Percentiles rank a stretch among this genome's conserved stretches.
These are phyloP conservation scores for Wickerhamiella alocasiicola DNA, from an alignment of 805 yeast genomes.

Conservation along the genomic window DNA sequence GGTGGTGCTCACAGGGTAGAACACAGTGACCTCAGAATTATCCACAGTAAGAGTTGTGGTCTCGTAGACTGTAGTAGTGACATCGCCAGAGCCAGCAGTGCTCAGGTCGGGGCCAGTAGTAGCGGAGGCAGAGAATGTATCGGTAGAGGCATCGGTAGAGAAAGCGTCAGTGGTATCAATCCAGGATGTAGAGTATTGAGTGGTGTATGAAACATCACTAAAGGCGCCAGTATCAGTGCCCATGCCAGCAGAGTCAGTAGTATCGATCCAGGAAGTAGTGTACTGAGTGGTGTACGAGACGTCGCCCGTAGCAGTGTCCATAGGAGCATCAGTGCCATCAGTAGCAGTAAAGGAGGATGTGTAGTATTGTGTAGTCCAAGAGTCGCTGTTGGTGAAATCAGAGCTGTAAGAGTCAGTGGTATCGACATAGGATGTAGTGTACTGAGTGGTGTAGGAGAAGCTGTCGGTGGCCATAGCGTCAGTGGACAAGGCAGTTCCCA, in stretches of 20 bases:
- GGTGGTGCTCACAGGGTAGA: slow-evolving; percentile 7
- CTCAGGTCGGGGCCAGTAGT: neutral
- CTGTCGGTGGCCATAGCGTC: neutral
- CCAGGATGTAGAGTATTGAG: no score
- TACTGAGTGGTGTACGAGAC: neutral
- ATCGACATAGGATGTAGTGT: slow-evolving; percentile 2
- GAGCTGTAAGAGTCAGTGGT: neutral
- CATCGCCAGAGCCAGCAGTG: neutral
- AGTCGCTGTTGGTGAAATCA: neutral
- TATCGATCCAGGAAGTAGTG: no score
- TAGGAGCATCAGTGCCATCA: neutral
- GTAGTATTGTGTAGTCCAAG: slow-evolving; percentile 4
- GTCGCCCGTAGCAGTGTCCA: neutral
- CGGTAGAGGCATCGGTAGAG: neutral
- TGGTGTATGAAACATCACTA: neutral
- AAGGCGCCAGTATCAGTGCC: neutral
- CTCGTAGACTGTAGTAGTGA: slow-evolving; percentile 3
- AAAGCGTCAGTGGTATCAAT: neutral
- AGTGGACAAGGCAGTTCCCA: neutral
- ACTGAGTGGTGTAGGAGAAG: neutral
- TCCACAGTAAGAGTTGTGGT: slow-evolving; percentile 4
- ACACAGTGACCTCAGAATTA: neutral
- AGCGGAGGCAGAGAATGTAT: neutral
- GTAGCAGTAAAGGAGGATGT: slow-evolving; percentile 1
- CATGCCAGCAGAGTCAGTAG: neutral